These are phyloP conservation scores for Grammothele lineata DNA, from an alignment of 768 basidiomycete species.

Conservation along the genomic window DNA sequence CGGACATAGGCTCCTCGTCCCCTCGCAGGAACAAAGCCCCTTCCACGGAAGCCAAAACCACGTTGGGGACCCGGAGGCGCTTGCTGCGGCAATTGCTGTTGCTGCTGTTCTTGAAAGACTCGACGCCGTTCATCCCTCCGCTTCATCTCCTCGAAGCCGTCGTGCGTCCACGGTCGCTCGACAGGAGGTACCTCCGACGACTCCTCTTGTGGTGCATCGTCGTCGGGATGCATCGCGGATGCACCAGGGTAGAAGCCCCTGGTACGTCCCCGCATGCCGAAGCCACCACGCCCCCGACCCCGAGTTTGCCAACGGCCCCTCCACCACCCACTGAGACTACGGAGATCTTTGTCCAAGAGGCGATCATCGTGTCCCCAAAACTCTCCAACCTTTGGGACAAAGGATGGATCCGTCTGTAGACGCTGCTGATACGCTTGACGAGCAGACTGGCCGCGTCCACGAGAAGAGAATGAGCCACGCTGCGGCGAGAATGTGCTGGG, in stretches of 20 bases:
- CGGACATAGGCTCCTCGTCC: slow-evolving; percentile 38
- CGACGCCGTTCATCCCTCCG: slow-evolving; percentile 57
- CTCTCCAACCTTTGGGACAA: slow-evolving; percentile 84
- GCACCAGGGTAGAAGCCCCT: slow-evolving; percentile 36
- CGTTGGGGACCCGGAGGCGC: slow-evolving; percentile 21
- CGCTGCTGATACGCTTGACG: slow-evolving; percentile 86
- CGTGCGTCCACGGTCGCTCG: slow-evolving; percentile 77
- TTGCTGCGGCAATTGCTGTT: slow-evolving; percentile 18
- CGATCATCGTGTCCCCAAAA: slow-evolving; percentile 97
- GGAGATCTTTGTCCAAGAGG: slow-evolving; percentile 73
- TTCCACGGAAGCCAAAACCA: slow-evolving; percentile 39
- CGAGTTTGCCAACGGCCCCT: slow-evolving; percentile 72
- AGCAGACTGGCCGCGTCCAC: slow-evolving; percentile 52
- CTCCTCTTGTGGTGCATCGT: slow-evolving; percentile 20
- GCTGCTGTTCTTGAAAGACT: slow-evolving; percentile 32
- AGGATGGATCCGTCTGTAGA: slow-evolving; percentile 80
- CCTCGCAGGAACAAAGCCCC: slow-evolving; percentile 38
- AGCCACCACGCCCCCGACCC: slow-evolving; percentile 52
- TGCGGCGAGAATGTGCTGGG: too few relatives aligned
- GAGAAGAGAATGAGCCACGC: slow-evolving; percentile 22
- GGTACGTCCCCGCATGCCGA: slow-evolving; percentile 50
- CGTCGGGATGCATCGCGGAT: slow-evolving; percentile 6
- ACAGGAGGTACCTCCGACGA: slow-evolving; percentile 45
- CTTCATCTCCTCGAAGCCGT: slow-evolving; percentile 87
- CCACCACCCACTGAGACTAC: slow-evolving; percentile 87